A percentile compares a stretch with the other conserved stretches of the same genome.
Evolutionary conservation across 73 alveolate genomes (phyloP).

Genomic region (Paramecium sonneborni): DNA sequence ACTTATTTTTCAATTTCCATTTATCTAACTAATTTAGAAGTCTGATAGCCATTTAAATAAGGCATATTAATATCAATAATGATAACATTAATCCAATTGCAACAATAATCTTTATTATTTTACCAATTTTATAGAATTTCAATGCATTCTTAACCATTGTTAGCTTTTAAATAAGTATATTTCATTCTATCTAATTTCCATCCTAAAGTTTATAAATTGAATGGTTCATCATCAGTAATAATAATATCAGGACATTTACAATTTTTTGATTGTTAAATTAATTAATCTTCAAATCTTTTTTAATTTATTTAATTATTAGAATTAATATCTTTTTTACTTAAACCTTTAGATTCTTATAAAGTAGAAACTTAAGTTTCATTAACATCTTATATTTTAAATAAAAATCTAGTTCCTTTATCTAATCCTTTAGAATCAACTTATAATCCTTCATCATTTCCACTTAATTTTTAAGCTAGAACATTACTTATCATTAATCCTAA

Average conservation of each 20-base stretch:
- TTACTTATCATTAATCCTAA: slow-evolving; percentile 63
- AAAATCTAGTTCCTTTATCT: slow-evolving; percentile 56
- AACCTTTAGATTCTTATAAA: background rate
- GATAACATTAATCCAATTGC: slow-evolving; percentile 15
- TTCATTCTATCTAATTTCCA: background rate
- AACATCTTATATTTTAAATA: slow-evolving; percentile 5
- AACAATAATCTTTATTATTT: background rate
- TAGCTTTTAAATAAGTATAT: background rate
- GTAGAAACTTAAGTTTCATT: background rate
- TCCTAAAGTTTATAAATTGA: background rate
- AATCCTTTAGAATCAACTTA: slow-evolving; percentile 19
- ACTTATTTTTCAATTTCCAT: background rate
- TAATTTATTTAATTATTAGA: background rate
- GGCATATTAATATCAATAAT: slow-evolving; percentile 61
- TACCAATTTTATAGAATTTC: slow-evolving; percentile 9
- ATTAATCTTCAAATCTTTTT: background rate
- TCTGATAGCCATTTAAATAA: slow-evolving; percentile 34
- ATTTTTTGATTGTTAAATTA: background rate
- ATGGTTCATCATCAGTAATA: background rate
- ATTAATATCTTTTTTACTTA: background rate
- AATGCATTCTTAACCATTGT: slow-evolving; percentile 1
- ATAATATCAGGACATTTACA: background rate
- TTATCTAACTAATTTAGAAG: background rate
- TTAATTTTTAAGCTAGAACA: slow-evolving; percentile 35
- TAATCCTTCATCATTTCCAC: slow-evolving; percentile 46